Evolutionary conservation across 1,284 basidiomycete species (phyloP).

Genomic region (Trichosporon asahii): DNA sequence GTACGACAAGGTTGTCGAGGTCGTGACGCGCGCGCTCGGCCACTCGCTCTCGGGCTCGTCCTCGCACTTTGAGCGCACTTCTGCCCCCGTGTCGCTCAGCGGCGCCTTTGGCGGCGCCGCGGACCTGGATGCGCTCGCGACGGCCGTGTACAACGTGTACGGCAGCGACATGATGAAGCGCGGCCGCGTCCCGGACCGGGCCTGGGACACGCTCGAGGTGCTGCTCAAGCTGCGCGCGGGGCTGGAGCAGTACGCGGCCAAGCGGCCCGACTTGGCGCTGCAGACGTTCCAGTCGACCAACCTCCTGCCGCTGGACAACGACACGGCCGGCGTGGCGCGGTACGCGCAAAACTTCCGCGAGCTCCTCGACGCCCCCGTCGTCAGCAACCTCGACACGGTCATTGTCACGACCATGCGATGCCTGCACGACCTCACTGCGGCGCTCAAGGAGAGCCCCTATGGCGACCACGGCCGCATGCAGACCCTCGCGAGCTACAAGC

Average conservation of each 20-base stretch:
- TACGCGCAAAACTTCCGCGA: conserved; percentile 87
- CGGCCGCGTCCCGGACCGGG: conserved; percentile 71
- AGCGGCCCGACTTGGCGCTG: conserved; percentile 71
- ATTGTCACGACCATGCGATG: conserved; percentile 92
- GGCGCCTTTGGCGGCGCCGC: conserved; percentile 46
- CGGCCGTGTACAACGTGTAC: conserved; percentile 81
- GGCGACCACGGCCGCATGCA: conserved; percentile 55
- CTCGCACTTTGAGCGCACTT: conserved; percentile 14
- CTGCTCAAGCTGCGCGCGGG: conserved; percentile 80
- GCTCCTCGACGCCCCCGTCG: conserved; percentile 71
- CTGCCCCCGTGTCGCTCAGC: conserved; percentile 24
- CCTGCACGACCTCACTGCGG: conserved; percentile 73
- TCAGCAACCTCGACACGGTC: conserved; percentile 84
- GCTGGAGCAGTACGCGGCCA: conserved; percentile 68
- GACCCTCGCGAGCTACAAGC: conserved; percentile 43
- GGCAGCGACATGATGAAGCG: conserved; percentile 72
- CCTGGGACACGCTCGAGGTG: conserved; percentile 61
- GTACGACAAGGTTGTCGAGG: conserved; percentile 80
- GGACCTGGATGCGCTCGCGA: conserved; percentile 71
- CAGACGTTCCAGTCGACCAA: conserved; percentile 87
- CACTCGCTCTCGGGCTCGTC: conserved; percentile 67
- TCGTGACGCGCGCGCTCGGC: conserved; percentile 85
- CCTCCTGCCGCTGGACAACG: conserved; percentile 81
- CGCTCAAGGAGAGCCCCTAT: conserved; percentile 67
- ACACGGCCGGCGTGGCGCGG: conserved; percentile 78